Conservation (phyloP, 228 moss, liverwort and hornwort genomes). For the Sphagnum magellanicum region DNA sequence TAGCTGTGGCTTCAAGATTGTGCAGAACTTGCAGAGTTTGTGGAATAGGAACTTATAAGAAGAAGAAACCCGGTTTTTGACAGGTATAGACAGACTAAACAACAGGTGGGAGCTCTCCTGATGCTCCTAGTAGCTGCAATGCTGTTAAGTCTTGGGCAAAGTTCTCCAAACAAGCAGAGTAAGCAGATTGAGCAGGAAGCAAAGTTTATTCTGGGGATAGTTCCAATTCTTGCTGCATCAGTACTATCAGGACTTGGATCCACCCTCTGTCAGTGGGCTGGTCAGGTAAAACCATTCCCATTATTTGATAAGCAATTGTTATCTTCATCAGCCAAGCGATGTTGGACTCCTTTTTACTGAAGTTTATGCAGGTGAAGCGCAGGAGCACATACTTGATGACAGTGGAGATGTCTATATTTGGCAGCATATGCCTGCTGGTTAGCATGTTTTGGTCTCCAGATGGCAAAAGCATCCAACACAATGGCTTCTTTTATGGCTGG, state of each 20-base stretch:
- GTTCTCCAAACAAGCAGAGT: constrained; percentile 29
- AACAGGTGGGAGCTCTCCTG: constrained; percentile 67
- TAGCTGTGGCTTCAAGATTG: background rate
- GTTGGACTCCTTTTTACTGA: background rate
- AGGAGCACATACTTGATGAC: constrained; percentile 94
- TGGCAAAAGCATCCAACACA: constrained; percentile 60
- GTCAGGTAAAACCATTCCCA: constrained; percentile 41
- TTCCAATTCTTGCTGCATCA: constrained; percentile 81
- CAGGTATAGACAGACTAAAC: constrained; percentile 81
- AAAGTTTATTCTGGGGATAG: constrained; percentile 67
- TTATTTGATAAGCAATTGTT: background rate
- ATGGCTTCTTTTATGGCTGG: constrained; percentile 91
- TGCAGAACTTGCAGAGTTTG: too few relatives aligned
- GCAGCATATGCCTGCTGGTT: constrained; percentile 47
- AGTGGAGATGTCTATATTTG: constrained; percentile 88
- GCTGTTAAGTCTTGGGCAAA: constrained; percentile 72
- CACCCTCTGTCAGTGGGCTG: constrained; percentile 95
- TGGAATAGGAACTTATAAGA: background rate
- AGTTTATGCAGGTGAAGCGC: constrained; percentile 60
- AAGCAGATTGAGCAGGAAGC: constrained; percentile 39
- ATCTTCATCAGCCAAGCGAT: background rate
- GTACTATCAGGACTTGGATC: constrained; percentile 91
- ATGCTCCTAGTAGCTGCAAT: constrained; percentile 70
- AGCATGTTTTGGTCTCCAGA: constrained; percentile 95
- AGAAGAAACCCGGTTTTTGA: background rate